These are phyloP conservation scores for Brassica rapa DNA, from an alignment of 345 rosid species.

Conservation along the genomic window DNA sequence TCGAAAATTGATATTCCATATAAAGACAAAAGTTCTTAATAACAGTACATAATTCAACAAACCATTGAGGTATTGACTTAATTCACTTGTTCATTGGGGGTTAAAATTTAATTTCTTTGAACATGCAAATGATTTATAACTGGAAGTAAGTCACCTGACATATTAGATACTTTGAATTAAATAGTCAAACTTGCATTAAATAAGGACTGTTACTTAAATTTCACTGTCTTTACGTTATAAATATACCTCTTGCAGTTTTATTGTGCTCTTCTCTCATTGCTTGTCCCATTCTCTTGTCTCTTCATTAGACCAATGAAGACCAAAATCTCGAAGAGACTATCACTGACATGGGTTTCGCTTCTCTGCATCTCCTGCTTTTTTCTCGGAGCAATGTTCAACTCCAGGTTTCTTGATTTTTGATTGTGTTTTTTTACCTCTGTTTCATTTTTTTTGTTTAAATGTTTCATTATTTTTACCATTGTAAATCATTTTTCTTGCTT, in stretches of 20 bases:
- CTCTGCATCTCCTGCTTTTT: slow-evolving; percentile 68
- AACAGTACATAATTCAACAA: background rate
- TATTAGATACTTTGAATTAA: slow-evolving; percentile 18
- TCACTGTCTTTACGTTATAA: slow-evolving; percentile 9
- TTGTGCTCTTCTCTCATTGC: slow-evolving; percentile 17
- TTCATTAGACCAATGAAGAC: slow-evolving; percentile 54
- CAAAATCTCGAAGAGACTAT: slow-evolving; percentile 50
- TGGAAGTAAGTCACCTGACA: slow-evolving; percentile 32
- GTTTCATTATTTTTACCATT: background rate
- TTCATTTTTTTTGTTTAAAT: background rate
- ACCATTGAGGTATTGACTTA: slow-evolving; percentile 2
- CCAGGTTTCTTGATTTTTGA: slow-evolving; percentile 47
- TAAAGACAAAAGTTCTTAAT: background rate
- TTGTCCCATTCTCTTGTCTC: background rate
- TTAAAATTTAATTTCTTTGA: slow-evolving; percentile 9
- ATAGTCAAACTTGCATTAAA: slow-evolving; percentile 32
- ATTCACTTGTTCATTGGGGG: background rate
- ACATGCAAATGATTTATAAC: background rate
- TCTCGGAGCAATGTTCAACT: slow-evolving; percentile 73
- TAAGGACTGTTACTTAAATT: slow-evolving; percentile 26
- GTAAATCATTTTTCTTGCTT: background rate
- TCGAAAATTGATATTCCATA: background rate
- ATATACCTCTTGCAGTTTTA: background rate
- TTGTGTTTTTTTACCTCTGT: background rate
- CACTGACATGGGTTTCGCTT: slow-evolving; percentile 70